Evolutionary conservation across 2,329 filamentous ascomycete species (phyloP).

Genomic region (Orbilia quercus): DNA sequence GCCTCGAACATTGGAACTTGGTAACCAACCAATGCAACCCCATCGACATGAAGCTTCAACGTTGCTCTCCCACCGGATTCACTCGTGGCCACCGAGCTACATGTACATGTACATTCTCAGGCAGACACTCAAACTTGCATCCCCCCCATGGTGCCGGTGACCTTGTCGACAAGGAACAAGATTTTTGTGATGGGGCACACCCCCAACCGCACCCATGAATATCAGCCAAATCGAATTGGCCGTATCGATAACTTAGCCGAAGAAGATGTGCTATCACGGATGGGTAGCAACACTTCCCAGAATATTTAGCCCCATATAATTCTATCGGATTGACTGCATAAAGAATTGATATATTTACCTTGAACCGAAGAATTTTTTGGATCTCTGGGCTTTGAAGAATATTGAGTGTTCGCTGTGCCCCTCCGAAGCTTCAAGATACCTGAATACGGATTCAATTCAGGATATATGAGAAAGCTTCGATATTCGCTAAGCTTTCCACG

Average conservation of each 20-base stretch:
- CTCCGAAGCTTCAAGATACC: neutral
- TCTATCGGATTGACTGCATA: too few species aligned
- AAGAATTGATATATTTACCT: too few species aligned
- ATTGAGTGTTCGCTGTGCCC: too few species aligned
- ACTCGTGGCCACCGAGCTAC: slow-evolving; percentile 16
- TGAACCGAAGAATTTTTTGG: too few species aligned
- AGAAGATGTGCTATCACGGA: slow-evolving; percentile 9
- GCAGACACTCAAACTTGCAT: slow-evolving; percentile 36
- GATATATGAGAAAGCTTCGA: slow-evolving; percentile 52
- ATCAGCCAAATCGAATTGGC: slow-evolving; percentile 8
- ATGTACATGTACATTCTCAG: too few species aligned
- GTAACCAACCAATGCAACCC: slow-evolving; percentile 53
- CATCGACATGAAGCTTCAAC: slow-evolving; percentile 19
- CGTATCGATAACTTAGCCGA: slow-evolving; percentile 47
- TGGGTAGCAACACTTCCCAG: too few species aligned
- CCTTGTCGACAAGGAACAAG: slow-evolving; percentile 48
- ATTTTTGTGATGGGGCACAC: slow-evolving; percentile 28
- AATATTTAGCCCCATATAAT: too few species aligned
- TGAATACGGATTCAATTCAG: too few species aligned
- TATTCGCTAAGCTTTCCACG: slow-evolving; percentile 47
- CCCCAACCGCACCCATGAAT: slow-evolving; percentile 20
- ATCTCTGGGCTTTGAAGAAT: too few species aligned
- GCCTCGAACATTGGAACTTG: slow-evolving; percentile 38
- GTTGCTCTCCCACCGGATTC: slow-evolving; percentile 19
- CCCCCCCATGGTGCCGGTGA: slow-evolving; percentile 47